Conservation (phyloP, 352 stramenopile genomes). For the Peronospora destructor region DNA sequence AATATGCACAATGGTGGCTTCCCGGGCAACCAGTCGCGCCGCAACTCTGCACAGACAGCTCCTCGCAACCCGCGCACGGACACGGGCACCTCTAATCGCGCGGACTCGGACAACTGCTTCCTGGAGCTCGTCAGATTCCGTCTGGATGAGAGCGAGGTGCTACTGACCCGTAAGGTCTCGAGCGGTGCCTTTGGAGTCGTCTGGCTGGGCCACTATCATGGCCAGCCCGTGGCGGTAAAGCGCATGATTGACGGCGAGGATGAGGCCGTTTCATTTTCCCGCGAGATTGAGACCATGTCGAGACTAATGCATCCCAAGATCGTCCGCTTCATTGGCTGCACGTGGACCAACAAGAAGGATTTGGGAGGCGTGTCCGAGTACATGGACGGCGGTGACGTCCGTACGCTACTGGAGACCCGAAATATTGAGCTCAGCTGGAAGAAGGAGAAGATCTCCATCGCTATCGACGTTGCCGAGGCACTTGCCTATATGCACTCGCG, state of each 20-base stretch:
- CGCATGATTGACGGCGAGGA: constrained; percentile 82
- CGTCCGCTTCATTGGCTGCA: constrained; percentile 81
- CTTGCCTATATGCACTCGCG: constrained; percentile 83
- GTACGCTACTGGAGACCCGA: constrained; percentile 70
- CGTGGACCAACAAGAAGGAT: constrained; percentile 74
- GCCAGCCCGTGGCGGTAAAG: constrained; percentile 79
- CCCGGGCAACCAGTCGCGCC: constrained; percentile 9
- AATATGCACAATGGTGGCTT: constrained; percentile 34
- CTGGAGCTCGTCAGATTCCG: constrained; percentile 63
- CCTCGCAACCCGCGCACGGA: constrained; percentile 16
- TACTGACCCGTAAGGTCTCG: constrained; percentile 78
- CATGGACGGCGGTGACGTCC: constrained; percentile 81
- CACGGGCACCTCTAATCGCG: constrained; percentile 10
- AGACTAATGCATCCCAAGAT: constrained; percentile 75
- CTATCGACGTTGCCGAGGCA: constrained; percentile 72
- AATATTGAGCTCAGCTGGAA: constrained; percentile 79
- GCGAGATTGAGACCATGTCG: constrained; percentile 82
- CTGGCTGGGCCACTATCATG: constrained; percentile 84
- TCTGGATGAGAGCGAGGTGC: constrained; percentile 75
- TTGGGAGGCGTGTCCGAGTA: constrained; percentile 78
- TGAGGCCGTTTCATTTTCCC: constrained; percentile 63
- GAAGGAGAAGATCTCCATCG: constrained; percentile 80
- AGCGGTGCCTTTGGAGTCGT: constrained; percentile 77
- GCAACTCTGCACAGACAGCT: not conserved
- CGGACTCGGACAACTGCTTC: constrained; percentile 56